A percentile compares a stretch with the other conserved stretches of the same genome.
phyloP scores from a whole-genome alignment of 2,329 filamentous ascomycete species.

The Cladosporium colombiae region DNA sequence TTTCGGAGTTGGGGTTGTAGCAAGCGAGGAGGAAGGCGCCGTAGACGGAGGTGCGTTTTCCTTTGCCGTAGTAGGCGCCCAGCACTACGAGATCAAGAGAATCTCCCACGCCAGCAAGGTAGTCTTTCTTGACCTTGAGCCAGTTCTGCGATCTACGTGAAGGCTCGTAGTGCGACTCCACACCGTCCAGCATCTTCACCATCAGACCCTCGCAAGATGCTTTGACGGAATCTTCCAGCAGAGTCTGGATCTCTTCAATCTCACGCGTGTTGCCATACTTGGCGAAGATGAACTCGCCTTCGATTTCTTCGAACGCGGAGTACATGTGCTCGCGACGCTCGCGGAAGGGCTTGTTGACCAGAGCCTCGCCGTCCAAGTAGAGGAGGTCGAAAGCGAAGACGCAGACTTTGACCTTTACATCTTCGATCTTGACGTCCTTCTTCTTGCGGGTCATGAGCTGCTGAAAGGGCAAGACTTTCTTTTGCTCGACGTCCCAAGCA shows the following conservation, averaged over 20 bases:
- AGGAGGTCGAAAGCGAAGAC: conserved; percentile 95
- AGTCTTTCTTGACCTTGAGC: conserved; percentile 99
- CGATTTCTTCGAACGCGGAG: conserved; percentile 70
- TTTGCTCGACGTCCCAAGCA: conserved; percentile 91
- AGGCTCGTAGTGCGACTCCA: conserved; percentile 91
- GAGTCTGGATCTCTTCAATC: conserved; percentile 86
- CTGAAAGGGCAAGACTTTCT: conserved; percentile 96
- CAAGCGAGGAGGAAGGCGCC: conserved; percentile 94
- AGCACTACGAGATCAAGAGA: conserved; percentile 95
- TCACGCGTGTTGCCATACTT: conserved; percentile 84
- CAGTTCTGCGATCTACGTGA: conserved; percentile 96
- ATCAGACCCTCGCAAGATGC: conserved; percentile 96
- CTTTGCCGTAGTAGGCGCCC: conserved; percentile 89
- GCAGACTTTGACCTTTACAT: conserved; percentile 95
- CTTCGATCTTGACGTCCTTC: conserved; percentile 93
- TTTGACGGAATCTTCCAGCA: conserved; percentile 93
- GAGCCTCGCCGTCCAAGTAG: conserved; percentile 85
- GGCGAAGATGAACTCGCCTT: conserved; percentile 91
- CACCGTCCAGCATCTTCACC: conserved; percentile 98
- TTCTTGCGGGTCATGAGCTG: conserved; percentile 97
- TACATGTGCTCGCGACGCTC: conserved; percentile 78
- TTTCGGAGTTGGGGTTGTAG: conserved; percentile 78
- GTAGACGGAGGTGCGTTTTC: conserved; percentile 93
- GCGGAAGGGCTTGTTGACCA: conserved; percentile 83
- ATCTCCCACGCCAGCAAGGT: conserved; percentile 89